Conservation (phyloP, 768 basidiomycete species). For the Fomitopsis serialis region DNA sequence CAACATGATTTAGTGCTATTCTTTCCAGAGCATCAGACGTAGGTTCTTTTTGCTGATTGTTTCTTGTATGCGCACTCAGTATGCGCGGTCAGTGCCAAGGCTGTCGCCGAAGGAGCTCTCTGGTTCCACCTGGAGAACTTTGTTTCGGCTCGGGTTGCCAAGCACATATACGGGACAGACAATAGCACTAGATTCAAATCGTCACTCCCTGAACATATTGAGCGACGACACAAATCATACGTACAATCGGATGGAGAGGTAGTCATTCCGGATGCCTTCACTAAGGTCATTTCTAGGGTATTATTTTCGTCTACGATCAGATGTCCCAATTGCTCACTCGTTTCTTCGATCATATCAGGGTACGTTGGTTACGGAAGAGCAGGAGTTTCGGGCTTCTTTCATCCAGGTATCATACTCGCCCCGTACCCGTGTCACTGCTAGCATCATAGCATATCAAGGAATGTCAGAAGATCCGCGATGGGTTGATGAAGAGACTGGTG, state of each 20-base stretch:
- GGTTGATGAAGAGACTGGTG: slow-evolving; percentile 30
- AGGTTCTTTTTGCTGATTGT: too few species aligned
- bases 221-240: slow-evolving; percentile 28
- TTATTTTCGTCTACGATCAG: not conserved
- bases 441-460: slow-evolving; percentile 29
- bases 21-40: slow-evolving; percentile 78
- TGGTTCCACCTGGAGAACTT: slow-evolving; percentile 40
- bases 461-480: slow-evolving; percentile 21
- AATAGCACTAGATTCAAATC: slow-evolving; percentile 32
- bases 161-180: slow-evolving; percentile 42
- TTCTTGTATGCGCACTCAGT: too few species aligned
- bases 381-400: not conserved
- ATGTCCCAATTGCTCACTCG: too few species aligned
- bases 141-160: slow-evolving; percentile 42
- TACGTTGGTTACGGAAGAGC: not conserved
- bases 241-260: slow-evolving; percentile 22
- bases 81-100: slow-evolving; percentile 41
- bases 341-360: not conserved
- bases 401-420: not conserved
- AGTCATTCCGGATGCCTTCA: slow-evolving; percentile 5
- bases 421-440: slow-evolving; percentile 7
- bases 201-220: slow-evolving; percentile 33
- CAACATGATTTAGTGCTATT: slow-evolving; percentile 53
- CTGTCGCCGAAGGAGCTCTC: slow-evolving; percentile 48
- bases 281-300: slow-evolving; percentile 7